Evolutionary conservation across 257 asterid species (phyloP).

Genomic region (Solanum chilense): DNA sequence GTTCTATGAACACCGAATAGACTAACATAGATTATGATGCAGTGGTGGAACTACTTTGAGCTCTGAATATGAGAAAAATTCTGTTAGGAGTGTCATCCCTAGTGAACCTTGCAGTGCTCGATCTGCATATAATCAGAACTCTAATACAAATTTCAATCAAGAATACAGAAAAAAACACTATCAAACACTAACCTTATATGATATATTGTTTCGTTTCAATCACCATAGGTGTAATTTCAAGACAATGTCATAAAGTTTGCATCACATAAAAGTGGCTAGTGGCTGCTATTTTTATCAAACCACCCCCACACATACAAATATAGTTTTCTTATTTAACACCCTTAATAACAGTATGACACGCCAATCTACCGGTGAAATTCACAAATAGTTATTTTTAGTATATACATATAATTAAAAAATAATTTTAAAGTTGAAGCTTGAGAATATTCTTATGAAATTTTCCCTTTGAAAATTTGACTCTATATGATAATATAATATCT

Average conservation of each 20-base stretch:
- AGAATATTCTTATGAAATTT: too few relatives aligned
- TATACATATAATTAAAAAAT: too few relatives aligned
- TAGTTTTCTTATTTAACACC: too few relatives aligned
- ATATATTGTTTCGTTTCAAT: neutral
- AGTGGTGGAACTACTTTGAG: too few relatives aligned
- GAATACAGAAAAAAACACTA: too few relatives aligned
- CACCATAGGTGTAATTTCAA: neutral
- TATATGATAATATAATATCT: neutral
- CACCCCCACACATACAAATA: neutral
- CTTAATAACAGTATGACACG: neutral
- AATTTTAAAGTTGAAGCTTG: neutral
- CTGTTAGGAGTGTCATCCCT: too few relatives aligned
- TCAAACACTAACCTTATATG: neutral
- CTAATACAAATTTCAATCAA: too few relatives aligned
- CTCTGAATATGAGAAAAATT: too few relatives aligned
- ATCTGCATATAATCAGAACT: fast-evolving
- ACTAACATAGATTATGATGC: too few relatives aligned
- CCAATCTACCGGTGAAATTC: neutral
- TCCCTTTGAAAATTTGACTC: neutral
- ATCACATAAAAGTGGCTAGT: neutral
- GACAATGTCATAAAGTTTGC: neutral
- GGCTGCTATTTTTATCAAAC: neutral
- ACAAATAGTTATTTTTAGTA: neutral
- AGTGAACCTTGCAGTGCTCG: too few relatives aligned
- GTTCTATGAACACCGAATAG: too few relatives aligned